Evolutionary conservation across 73 alveolate species (phyloP), one percentile per base, ranked within the genome.

Genomic region (Blepharisma stoltei): DNA sequence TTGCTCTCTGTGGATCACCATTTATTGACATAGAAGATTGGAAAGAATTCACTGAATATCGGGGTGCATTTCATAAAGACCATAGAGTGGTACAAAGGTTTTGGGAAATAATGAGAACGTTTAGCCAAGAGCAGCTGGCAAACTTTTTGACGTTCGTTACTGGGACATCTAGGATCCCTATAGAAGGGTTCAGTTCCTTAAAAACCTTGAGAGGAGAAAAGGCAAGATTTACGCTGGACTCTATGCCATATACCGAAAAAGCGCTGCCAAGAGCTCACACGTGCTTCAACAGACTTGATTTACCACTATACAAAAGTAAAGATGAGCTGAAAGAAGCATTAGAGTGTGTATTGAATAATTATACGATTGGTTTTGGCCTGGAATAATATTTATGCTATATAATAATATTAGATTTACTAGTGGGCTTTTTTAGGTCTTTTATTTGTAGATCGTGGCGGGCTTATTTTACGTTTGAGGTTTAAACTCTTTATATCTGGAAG

Each of bases 181-280:
- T 92, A 6, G 97, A 94, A 50, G 98, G 98, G 6, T 93, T 93
- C 83, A 86, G 87, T 76, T 88, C 84, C 60, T 77, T 88, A 46
- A 90, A 83, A 77, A 87, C 84, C 54, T 85, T 89, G 71, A 78
- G 99, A 60, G 99, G 99, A 20, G 95, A 95, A 70, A 81, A 78
- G 38, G 85, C 97, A 20, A 90, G 87, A 55, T 95, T 93, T 81
- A 86, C 95, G 27, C 82, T 95, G 9, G 76, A 82, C 65, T 82
- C 80, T 75, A 81, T 91, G 20, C 60, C 80, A 49, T 92, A 84
- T 80, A 86, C 81, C 66, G 68, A 80, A 55, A 87, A 81, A 11
- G 88, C 91, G 50, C 90, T 94, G 68, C 97, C 97, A 54, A 88
- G 88, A 55, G 99, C 99, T 43, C 97, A 94, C 76, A 95, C 99